These are phyloP conservation scores for Chaetomium cochliodes DNA, from an alignment of 495 filamentous ascomycete species.

Conservation along the genomic window DNA sequence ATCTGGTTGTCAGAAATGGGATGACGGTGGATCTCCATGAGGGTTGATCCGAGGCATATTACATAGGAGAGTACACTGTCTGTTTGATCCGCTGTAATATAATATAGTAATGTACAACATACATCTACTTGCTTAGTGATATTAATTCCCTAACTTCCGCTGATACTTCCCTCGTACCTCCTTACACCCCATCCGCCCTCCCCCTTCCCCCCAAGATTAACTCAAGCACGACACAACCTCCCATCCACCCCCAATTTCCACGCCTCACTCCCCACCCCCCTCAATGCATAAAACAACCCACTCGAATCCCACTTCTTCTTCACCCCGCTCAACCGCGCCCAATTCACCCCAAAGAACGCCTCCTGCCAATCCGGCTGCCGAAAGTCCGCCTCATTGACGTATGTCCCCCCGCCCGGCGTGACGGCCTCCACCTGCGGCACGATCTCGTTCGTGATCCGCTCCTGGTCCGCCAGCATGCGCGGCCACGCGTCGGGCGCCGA, in stretches of 20 bases:
- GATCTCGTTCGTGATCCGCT: constrained; percentile 49
- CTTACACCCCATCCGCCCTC: too few species aligned
- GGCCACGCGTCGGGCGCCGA: background rate
- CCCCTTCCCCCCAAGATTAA: background rate
- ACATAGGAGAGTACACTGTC: too few species aligned
- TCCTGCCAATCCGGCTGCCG: constrained; percentile 37
- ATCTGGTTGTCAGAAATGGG: too few species aligned
- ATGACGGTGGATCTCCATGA: too few species aligned
- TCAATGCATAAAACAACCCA: constrained; percentile 40
- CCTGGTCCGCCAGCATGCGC: constrained; percentile 1
- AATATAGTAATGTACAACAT: too few species aligned
- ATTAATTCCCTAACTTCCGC: too few species aligned
- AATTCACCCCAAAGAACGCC: constrained; percentile 46
- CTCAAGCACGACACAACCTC: background rate
- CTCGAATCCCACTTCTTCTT: constrained; percentile 53
- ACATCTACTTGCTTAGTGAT: too few species aligned
- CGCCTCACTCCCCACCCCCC: constrained; percentile 7
- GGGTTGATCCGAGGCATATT: too few species aligned
- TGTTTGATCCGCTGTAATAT: too few species aligned
- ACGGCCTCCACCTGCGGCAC: constrained; percentile 45
- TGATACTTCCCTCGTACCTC: too few species aligned
- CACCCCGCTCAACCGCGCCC: constrained; percentile 40
- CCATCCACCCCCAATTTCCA: background rate
- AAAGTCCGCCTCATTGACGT: constrained; percentile 51
- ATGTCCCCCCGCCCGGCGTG: constrained; percentile 38